Base-by-base conservation (phyloP, 768 basidiomycete species). In the Leucocoprinus birnbaumii region DNA sequence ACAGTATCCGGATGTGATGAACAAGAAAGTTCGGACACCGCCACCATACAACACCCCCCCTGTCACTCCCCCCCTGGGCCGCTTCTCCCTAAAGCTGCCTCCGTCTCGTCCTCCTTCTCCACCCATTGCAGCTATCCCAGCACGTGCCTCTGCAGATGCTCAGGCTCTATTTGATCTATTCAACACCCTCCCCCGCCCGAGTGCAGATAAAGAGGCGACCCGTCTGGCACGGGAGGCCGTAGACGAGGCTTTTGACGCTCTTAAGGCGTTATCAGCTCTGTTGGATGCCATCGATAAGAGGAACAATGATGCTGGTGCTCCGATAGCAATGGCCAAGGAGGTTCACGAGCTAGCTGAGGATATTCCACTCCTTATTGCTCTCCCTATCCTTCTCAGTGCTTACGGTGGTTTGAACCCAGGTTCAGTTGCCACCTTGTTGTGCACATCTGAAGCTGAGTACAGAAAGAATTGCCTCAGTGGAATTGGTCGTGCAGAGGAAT, bases 401-500 rank as follows among this genome's bases (percentile, higher is more conserved):
- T 78, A 74, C 61, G 69, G 71, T 21, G 63, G 62, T 25, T 63
- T 68, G 4, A 62, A 65, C 16, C 67, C 66, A 25, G 66, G 69
- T 4, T 75, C 77, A 2, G 78, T 91, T 46, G 68, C 85, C 10
- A 62, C 70, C 18, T 73, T 89, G 58, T 66, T 90, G 38, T 80
- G 80, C 19, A 64, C 90, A 6, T 61, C 78, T 0, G 87, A 86
- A 60, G 77, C 74, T 7, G 80, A 80, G 58, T 92, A 91, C 62
- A 76, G 89, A 54, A 79, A 74, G 60, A 80, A 79, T 35, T 91
- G 85, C 66, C 69, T 93, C 35, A 71, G 81, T 40, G 90, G 91
- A 19, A 92, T 91, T 65, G 83, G 85, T 13, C 75, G 87, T 51
- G 90, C 89, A 37, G 89, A 91, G 59, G 87, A 90, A 61, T 88